Conservation (phyloP, 2,329 filamentous ascomycete species). For the Helicocarpus griseus region DNA sequence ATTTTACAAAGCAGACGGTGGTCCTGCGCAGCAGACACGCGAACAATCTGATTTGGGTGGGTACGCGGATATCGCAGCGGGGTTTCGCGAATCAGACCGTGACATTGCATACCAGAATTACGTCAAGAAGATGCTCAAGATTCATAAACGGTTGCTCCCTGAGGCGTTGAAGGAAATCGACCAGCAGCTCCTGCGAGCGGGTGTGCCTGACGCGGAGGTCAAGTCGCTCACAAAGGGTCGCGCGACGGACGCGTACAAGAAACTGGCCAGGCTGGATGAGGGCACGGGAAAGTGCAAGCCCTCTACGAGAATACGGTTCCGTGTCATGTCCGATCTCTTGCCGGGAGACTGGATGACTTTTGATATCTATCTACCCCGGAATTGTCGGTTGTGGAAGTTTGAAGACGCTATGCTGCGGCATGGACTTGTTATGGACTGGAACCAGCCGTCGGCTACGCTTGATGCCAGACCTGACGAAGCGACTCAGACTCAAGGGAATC, state of each 20-base stretch:
- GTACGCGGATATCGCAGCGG: background rate
- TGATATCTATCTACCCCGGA: constrained; percentile 6
- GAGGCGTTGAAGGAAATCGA: constrained; percentile 9
- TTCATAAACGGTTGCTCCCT: constrained; percentile 7
- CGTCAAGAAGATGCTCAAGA: constrained; percentile 8
- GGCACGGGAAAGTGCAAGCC: background rate
- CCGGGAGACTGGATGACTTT: background rate
- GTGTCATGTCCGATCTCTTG: constrained; percentile 7
- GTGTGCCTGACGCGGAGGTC: constrained; percentile 8
- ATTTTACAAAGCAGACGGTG: background rate
- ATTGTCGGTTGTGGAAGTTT: constrained; percentile 7
- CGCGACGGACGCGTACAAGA: constrained; percentile 8
- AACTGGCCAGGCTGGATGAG: constrained; percentile 6
- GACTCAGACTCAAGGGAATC: background rate
- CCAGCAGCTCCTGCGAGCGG: constrained; percentile 3
- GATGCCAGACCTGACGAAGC: background rate
- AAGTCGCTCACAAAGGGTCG: constrained; percentile 4
- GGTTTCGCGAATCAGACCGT: background rate
- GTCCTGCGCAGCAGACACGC: background rate
- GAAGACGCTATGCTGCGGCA: constrained; percentile 3
- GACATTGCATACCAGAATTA: background rate
- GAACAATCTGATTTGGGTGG: no score
- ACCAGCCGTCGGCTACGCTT: background rate
- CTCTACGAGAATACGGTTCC: constrained; percentile 5
- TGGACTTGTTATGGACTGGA: background rate